Evolutionary conservation across 139 green algal genomes (phyloP).

Genomic region (Monoraphidium neglectum): DNA sequence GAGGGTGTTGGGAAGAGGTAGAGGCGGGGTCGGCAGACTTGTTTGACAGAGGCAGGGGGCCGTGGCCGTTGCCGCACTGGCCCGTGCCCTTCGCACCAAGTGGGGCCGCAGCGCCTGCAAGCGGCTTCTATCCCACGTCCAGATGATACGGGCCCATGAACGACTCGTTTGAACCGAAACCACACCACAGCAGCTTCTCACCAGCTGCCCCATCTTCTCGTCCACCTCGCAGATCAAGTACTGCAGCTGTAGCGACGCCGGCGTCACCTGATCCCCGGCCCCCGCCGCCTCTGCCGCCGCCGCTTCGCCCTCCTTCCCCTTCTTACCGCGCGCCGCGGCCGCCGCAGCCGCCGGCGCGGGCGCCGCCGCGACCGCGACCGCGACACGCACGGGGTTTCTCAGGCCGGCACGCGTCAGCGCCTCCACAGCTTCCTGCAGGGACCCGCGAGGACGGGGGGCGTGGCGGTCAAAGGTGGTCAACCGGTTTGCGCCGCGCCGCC

Average conservation of each 20-base stretch:
- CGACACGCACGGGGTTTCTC: conserved; percentile 82
- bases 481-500: too few relatives aligned
- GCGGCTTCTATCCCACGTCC: too few relatives aligned
- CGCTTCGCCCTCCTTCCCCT: not conserved
- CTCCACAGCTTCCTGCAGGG: conserved; percentile 68
- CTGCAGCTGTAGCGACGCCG: conserved; percentile 64
- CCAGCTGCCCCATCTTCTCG: conserved; percentile 81
- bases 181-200: conserved; percentile 16
- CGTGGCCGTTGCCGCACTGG: too few relatives aligned
- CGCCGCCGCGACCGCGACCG: conserved; percentile 13
- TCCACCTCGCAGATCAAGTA: conserved; percentile 61
- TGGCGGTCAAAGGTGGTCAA: not conserved
- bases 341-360: conserved; percentile 11
- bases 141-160: too few relatives aligned
- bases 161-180: too few relatives aligned
- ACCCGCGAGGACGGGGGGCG: too few relatives aligned
- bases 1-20: not conserved
- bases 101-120: too few relatives aligned
- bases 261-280: conserved; percentile 60
- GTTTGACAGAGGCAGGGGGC: too few relatives aligned
- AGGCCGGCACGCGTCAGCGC: conserved; percentile 91
- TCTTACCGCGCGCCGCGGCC: conserved; percentile 1
- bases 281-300: not conserved
- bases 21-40: not conserved
- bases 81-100: too few relatives aligned